These are phyloP conservation scores for Botrytis fragariae DNA, from an alignment of 2,329 filamentous ascomycete genomes.

Conservation along the genomic window DNA sequence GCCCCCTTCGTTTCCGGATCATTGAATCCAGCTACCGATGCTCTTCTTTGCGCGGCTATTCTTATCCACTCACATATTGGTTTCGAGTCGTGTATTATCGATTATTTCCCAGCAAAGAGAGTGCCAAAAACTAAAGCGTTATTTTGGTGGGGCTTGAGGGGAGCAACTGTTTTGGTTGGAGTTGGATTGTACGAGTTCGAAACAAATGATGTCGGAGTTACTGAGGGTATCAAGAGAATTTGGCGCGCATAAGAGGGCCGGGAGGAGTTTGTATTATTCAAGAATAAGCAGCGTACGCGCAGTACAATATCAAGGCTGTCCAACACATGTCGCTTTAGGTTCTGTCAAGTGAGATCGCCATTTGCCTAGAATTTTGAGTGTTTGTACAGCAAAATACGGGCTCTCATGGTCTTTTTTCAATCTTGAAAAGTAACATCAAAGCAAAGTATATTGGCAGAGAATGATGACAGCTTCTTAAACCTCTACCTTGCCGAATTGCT, in stretches of 20 bases:
- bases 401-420: not conserved
- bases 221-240: constrained; percentile 81
- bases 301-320: constrained; percentile 16
- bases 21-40: constrained; percentile 85
- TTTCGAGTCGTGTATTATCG: constrained; percentile 85
- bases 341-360: constrained; percentile 10
- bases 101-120: constrained; percentile 78
- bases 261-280: constrained; percentile 17
- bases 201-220: constrained; percentile 95
- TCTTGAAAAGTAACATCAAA: not conserved
- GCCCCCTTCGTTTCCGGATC: constrained; percentile 90
- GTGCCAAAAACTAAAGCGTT: constrained; percentile 64
- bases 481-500: not conserved
- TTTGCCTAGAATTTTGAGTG: not conserved
- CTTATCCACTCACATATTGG: constrained; percentile 95
- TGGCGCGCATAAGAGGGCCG: constrained; percentile 70
- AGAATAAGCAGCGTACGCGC: constrained; percentile 6
- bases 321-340: not conserved
- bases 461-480: not conserved
- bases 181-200: constrained; percentile 97
- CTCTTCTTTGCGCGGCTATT: constrained; percentile 75
- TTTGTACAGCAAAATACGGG: not conserved
- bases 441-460: not conserved
- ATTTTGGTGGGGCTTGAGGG: constrained; percentile 77
- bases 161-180: constrained; percentile 74